phyloP scores from a whole-genome alignment of 352 stramenopile species.

The Plasmopara muralis region DNA sequence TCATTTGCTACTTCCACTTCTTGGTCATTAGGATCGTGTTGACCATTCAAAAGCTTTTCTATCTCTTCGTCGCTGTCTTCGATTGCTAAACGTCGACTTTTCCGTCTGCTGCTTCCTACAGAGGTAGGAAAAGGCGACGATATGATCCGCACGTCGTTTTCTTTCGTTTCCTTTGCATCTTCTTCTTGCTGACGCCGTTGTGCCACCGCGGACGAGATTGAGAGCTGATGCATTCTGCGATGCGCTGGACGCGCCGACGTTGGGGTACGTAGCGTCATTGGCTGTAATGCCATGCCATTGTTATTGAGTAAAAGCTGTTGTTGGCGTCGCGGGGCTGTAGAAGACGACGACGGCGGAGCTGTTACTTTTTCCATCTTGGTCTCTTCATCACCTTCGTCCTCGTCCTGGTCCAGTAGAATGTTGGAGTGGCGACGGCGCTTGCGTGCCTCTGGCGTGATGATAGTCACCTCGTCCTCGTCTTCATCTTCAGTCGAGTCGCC shows the following conservation, averaged over 20 bases:
- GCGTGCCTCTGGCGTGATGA: constrained; percentile 51
- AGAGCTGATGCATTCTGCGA: constrained; percentile 27
- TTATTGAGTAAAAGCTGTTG: constrained; percentile 16
- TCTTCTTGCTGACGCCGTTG: constrained; percentile 12
- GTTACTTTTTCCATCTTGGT: neutral
- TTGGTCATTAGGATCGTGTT: constrained; percentile 1
- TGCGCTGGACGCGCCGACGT: constrained; percentile 12
- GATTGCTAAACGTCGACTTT: constrained; percentile 32
- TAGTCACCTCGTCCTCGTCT: constrained; percentile 45
- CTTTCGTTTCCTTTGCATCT: constrained; percentile 26
- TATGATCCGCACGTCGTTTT: constrained; percentile 57
- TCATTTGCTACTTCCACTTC: constrained; percentile 1
- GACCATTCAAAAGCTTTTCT: constrained; percentile 11
- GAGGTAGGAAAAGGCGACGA: constrained; percentile 28
- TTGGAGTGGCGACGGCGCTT: constrained; percentile 53
- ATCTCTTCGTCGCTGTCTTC: constrained; percentile 58
- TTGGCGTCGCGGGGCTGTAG: constrained; percentile 10
- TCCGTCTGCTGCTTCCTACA: constrained; percentile 15
- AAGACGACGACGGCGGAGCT: neutral
- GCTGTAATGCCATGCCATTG: constrained; percentile 13
- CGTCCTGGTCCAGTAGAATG: constrained; percentile 51
- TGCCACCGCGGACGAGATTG: constrained; percentile 23
- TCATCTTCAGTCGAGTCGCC: constrained; percentile 59
- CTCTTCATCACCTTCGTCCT: constrained; percentile 31
- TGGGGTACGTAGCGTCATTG: constrained; percentile 22